Base-by-base conservation (phyloP, 2,329 filamentous ascomycete genomes). In the Aspergillus carbonarius region DNA sequence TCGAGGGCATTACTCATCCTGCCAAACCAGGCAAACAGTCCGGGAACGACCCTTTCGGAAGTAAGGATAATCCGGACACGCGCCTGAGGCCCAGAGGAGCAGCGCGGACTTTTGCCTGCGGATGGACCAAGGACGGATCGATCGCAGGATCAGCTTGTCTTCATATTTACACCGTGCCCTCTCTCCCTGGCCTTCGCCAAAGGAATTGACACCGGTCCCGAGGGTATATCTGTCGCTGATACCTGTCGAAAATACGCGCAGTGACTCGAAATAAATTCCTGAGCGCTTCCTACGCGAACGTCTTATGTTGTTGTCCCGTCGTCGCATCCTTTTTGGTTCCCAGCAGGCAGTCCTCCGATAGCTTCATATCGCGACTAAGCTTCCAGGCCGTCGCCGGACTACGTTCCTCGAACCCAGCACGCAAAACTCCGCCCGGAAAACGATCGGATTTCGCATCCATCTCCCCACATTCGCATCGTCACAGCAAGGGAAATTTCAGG, bases 101-200 rank as follows among this genome's bases (percentile, higher is more conserved):
- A 60, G 61, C 60, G 61, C 60, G 63, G 63, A 64, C 64, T 65
- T 66, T 67, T 66, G 63, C 60, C 57, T 64, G 60, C 48, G 58
- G 62, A 65, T 56, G 59, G 27, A 48, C 25, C 48, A 58, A 61
- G 57, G 59, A 58, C 61, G 58, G 58, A 64, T 66, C 62, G 61
- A 67, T 66, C 60, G 60, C 57, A 65, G 60, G 60, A 60, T 63
- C 60, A 64, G 60, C 59, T 63, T 63, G 60, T 54, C 42, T 58
- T 32, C 12, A 44, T 42, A 54, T 54, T 61, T 48, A 61, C 42
- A 25, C 37, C 55, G 58, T 55, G 44, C 44, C n/a, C 44, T 48
- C 44, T 44, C 55, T 35, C 52, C 51, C 37, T 58, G 59, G 60
- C 54, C 60, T 59, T 51, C 61, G 55, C 58, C 57, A 54, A 59